Evolutionary conservation across 2,329 filamentous ascomycete species (phyloP).

Genomic region (Penicillium sclerotiorum): DNA sequence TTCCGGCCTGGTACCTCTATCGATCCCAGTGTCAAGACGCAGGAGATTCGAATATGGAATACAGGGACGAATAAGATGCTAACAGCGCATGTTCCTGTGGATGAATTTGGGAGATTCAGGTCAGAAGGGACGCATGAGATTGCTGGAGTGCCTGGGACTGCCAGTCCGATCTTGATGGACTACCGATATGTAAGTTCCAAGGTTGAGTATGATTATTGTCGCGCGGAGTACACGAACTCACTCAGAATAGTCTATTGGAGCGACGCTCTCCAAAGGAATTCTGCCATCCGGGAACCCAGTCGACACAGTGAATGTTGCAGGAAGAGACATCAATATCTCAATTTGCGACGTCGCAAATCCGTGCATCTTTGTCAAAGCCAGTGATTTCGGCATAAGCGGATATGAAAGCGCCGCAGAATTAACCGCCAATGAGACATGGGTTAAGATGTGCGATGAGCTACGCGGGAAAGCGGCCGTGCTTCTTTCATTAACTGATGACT

Average conservation of each 20-base stretch:
- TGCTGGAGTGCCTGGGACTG: slow-evolving; percentile 15
- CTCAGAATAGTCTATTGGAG: slow-evolving; percentile 8
- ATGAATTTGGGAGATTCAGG: slow-evolving; percentile 6
- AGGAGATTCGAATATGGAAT: slow-evolving; percentile 18
- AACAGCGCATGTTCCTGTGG: slow-evolving; percentile 18
- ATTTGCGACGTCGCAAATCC: slow-evolving; percentile 18
- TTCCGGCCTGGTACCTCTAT: slow-evolving; percentile 6
- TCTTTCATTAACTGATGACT: slow-evolving; percentile 12
- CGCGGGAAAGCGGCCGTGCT: slow-evolving; percentile 15
- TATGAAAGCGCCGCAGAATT: slow-evolving; percentile 12
- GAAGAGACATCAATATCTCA: slow-evolving; percentile 17
- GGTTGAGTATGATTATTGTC: neutral
- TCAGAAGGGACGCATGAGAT: slow-evolving; percentile 10
- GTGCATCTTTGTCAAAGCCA: slow-evolving; percentile 16
- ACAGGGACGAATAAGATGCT: slow-evolving; percentile 15
- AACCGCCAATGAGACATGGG: slow-evolving; percentile 6
- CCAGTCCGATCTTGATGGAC: slow-evolving; percentile 18
- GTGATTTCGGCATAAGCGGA: slow-evolving; percentile 15
- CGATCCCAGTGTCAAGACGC: slow-evolving; percentile 8
- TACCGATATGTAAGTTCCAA: slow-evolving; percentile 13
- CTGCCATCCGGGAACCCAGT: slow-evolving; percentile 10
- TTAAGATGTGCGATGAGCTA: slow-evolving; percentile 11
- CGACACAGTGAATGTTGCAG: slow-evolving; percentile 7
- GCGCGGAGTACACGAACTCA: neutral
- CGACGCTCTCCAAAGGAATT: slow-evolving; percentile 9